Evolutionary conservation across 345 rosid species (phyloP).

Genomic region (Pistacia integerrima): DNA sequence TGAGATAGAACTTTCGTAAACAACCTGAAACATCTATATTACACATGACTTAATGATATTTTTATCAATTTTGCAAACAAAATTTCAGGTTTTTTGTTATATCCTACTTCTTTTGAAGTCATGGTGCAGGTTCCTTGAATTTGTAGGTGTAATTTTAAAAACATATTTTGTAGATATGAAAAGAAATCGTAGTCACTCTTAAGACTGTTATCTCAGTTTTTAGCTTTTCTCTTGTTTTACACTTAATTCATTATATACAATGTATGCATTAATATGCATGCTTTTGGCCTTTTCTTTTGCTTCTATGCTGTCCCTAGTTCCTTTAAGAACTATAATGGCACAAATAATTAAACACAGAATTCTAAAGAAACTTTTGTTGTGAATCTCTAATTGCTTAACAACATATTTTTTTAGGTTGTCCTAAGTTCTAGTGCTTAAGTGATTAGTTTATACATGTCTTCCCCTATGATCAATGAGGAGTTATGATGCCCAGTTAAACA

Average conservation of each 20-base stretch:
- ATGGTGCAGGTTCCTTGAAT: constrained; percentile 1
- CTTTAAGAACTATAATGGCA: neutral
- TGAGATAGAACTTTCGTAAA: neutral
- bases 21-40: neutral
- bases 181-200: neutral
- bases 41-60: neutral
- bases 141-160: neutral
- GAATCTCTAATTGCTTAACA: neutral
- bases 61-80: neutral
- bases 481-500: neutral
- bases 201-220: neutral
- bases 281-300: neutral
- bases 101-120: neutral
- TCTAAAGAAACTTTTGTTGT: neutral
- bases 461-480: no score
- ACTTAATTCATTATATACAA: neutral
- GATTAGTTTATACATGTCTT: neutral
- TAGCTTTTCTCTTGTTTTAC: neutral
- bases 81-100: neutral
- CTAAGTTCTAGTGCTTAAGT: neutral
- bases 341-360: neutral
- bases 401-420: neutral
- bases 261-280: neutral
- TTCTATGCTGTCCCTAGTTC: neutral
- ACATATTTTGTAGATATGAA: neutral